A percentile compares a stretch with the other conserved stretches of the same genome.
These are phyloP conservation scores for Pseudocercospora eumusae DNA, from an alignment of 2,329 filamentous ascomycete species.

Conservation along the genomic window DNA sequence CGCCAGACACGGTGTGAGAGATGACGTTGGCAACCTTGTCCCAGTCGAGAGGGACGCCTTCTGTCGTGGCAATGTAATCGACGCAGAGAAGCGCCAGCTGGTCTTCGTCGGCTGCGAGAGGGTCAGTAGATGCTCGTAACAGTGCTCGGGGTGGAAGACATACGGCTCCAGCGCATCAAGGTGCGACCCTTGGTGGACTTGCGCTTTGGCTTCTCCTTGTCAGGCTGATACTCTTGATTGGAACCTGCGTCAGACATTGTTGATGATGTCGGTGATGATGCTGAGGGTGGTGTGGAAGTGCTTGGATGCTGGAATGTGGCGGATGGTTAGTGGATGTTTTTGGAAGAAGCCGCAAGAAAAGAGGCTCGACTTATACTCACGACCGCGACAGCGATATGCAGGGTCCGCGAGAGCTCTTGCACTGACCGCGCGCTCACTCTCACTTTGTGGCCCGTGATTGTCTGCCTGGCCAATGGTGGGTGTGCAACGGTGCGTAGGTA, in stretches of 20 bases:
- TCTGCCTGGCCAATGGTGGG: slow-evolving; percentile 1
- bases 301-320: slow-evolving; percentile 2
- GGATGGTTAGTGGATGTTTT: not conserved
- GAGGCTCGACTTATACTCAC: slow-evolving; percentile 3
- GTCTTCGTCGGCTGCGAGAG: slow-evolving; percentile 25
- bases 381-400: slow-evolving; percentile 2
- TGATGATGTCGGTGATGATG: slow-evolving; percentile 5
- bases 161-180: slow-evolving; percentile 35
- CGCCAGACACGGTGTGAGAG: slow-evolving; percentile 16
- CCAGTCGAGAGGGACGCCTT: slow-evolving; percentile 28
- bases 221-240: slow-evolving; percentile 9
- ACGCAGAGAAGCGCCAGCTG: slow-evolving; percentile 31
- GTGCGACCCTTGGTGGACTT: slow-evolving; percentile 27
- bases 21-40: slow-evolving; percentile 24
- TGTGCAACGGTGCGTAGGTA: not conserved
- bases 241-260: not conserved
- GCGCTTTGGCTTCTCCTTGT: slow-evolving; percentile 12
- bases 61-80: slow-evolving; percentile 24
- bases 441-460: not conserved
- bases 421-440: not conserved
- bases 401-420: slow-evolving; percentile 4
- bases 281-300: not conserved
- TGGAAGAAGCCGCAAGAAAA: slow-evolving; percentile 8
- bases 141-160: slow-evolving; percentile 10
- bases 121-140: slow-evolving; percentile 17